phyloP scores from a whole-genome alignment of 768 basidiomycete genomes.

The Lactarius evosmus region DNA sequence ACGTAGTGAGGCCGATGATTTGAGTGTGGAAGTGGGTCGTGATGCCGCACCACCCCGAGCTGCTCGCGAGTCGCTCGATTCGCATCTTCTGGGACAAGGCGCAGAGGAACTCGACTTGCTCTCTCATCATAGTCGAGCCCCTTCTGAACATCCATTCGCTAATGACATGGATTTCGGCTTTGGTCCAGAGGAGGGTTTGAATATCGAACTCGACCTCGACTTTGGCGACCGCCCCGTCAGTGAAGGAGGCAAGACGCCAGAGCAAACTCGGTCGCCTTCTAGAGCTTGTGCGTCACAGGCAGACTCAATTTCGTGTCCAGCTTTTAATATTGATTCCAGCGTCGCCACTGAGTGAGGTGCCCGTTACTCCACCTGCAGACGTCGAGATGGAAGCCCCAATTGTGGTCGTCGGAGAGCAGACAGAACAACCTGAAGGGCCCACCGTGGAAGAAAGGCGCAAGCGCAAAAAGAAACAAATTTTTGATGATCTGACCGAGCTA shows the following conservation, averaged over 20 bases:
- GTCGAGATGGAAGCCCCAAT: slow-evolving; percentile 48
- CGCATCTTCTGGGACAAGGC: slow-evolving; percentile 52
- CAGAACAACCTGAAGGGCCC: slow-evolving; percentile 36
- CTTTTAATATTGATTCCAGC: slow-evolving; percentile 41
- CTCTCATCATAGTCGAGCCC: slow-evolving; percentile 61
- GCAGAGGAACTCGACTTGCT: slow-evolving; percentile 59
- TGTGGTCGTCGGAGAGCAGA: slow-evolving; percentile 44
- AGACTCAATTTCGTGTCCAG: not conserved
- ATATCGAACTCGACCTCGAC: slow-evolving; percentile 68
- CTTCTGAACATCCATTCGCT: slow-evolving; percentile 64
- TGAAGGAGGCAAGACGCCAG: slow-evolving; percentile 53
- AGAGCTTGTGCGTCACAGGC: slow-evolving; percentile 57
- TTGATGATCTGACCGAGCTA: slow-evolving; percentile 88
- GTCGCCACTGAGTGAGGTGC: slow-evolving; percentile 72
- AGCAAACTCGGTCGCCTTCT: slow-evolving; percentile 52
- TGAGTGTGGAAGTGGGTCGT: slow-evolving; percentile 74
- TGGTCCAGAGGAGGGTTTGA: slow-evolving; percentile 42
- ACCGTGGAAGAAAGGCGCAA: slow-evolving; percentile 43
- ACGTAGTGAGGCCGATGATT: slow-evolving; percentile 47
- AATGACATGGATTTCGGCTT: slow-evolving; percentile 51
- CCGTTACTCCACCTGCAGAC: slow-evolving; percentile 73
- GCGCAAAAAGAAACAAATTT: slow-evolving; percentile 77
- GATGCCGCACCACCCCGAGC: slow-evolving; percentile 53
- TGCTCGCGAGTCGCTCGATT: slow-evolving; percentile 56
- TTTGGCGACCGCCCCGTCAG: slow-evolving; percentile 56